phyloP scores from a whole-genome alignment of 2,329 filamentous ascomycete species.

The Coniella vitis region DNA sequence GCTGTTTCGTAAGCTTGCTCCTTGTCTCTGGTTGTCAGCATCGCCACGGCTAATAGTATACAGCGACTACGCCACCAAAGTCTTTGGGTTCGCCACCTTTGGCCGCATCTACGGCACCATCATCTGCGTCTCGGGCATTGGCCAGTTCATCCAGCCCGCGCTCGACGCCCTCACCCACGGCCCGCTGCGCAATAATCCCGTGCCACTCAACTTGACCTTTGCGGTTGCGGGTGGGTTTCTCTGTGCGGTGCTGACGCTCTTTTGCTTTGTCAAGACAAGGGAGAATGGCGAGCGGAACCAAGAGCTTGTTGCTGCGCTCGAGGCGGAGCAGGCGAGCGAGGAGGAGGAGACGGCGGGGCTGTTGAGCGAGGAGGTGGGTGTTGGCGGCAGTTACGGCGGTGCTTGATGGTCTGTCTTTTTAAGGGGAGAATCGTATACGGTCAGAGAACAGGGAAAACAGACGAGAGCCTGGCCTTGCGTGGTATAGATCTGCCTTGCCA shows the following conservation, averaged over 20 bases:
- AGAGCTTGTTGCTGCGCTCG: no score
- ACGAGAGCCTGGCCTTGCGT: no score
- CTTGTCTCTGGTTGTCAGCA: not conserved
- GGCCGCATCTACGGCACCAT: conserved; percentile 73
- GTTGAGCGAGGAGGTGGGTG: not conserved
- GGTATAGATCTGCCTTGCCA: no score
- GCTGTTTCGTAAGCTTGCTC: conserved; percentile 50
- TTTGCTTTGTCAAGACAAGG: conserved; percentile 32
- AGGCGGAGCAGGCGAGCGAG: not conserved
- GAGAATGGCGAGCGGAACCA: not conserved
- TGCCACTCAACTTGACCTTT: conserved; percentile 56
- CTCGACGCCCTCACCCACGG: conserved; percentile 63
- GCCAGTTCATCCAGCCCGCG: conserved; percentile 65
- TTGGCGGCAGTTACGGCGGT: not conserved
- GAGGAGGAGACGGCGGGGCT: not conserved
- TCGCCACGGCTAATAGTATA: not conserved
- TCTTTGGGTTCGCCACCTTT: conserved; percentile 72
- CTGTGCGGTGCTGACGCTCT: conserved; percentile 48
- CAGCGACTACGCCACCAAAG: conserved; percentile 70
- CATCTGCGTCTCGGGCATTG: conserved; percentile 64
- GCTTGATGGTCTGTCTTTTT: no score
- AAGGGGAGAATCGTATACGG: no score
- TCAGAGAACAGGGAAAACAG: no score
- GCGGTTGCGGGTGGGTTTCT: conserved; percentile 46
- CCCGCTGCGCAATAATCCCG: conserved; percentile 52